Base-by-base conservation (phyloP, 306 rosid genomes). In the Sechiopsis laciniata region DNA sequence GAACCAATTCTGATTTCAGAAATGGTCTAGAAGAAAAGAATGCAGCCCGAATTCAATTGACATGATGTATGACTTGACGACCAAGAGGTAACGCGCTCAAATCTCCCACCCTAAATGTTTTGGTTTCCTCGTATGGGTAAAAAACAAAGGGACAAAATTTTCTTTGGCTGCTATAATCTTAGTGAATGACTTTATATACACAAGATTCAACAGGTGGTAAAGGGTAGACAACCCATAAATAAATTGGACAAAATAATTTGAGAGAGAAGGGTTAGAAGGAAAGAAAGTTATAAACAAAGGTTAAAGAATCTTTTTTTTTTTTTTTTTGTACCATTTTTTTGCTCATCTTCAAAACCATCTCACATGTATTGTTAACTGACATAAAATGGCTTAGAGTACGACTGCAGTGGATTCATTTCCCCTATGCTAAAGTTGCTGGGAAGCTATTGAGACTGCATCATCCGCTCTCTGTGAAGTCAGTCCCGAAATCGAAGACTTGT, bases 401-500 rank as follows among this genome's bases (percentile, higher is more conserved):
- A 57, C 73, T 81, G 72, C 8, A 19, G 8, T n/a, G 29, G 62
- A n/a, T 71, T 62, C 20, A n/a, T 71, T 46, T 82, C 72, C 45
- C 19, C 73, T 71, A 40, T 50, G 82, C 90, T 87, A 87, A 16
- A 85, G 56, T 76, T 83, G 72, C 82, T 85, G 84, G 63, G 88
- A 73, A 73, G 76, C 65, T 42, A 48, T 40, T 21, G 76, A 58
- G 14, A 73, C 55, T 40, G 55, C 24, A 13, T 46, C 56, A 5
- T 73, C 76, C 0, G 68, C 48, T 1, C 76, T 57, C 55, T 60
- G 76, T 20, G 76, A 29, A 5, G 14, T 2, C 81, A 83, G 86
- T 82, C 80, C 73, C 10, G 95, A 79, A 74, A 81, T 75, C 13
- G 87, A 79, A 10, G 96, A 85, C 70, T 83, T 91, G 80, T 91